Base-by-base conservation (phyloP, 1,284 basidiomycete species). In the Leccinum pachyderme region DNA sequence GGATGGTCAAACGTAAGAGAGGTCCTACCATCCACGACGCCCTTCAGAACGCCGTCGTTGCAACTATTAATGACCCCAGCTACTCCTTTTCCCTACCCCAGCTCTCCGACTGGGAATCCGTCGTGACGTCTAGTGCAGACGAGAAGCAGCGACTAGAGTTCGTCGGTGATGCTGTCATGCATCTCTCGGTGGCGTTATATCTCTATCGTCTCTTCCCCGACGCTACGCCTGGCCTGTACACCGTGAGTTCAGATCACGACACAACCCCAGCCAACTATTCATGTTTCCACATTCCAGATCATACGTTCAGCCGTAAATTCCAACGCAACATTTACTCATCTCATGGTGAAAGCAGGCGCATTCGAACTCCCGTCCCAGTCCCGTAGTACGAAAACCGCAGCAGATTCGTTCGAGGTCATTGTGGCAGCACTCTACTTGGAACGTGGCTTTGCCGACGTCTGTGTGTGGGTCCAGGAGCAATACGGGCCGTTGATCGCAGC, bases 391-490 rank as follows among this genome's bases (percentile, higher is more conserved):
- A 72, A 67, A 47, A 67, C 52, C 7, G 69, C 31, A 4, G 66
- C 67, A 29, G 66, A 72, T 46, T 66, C 69, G 28, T 68, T 66
- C 37, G 68, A 71, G 48, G 64, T 70, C 33, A 70, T 71, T 7
- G 66, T 69, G 1, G 66, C 67, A 35, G 64, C 66, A 12, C 60
- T 66, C 29, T 69, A 70, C 53, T 51, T 66, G 49, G 59, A 72
- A 41, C 58, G 66, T 45, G 66, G 69, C n/a, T 59, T 72, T 35
- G 33, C 53, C 37, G 65, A 56, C 28, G 69, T 72, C 27, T 58
- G 49, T 27, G 43, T 55, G 9, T 68, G 68, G 68, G 63, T 70
- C 18, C 66, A 69, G 46, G 68, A 69, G 22, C 64, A 71, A 51
- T 70, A 58, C 12, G 51, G 58, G 7, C 66, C 66, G 4, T 58